phyloP scores from a whole-genome alignment of 2,329 filamentous ascomycete species.

The Fusarium begoniae region DNA sequence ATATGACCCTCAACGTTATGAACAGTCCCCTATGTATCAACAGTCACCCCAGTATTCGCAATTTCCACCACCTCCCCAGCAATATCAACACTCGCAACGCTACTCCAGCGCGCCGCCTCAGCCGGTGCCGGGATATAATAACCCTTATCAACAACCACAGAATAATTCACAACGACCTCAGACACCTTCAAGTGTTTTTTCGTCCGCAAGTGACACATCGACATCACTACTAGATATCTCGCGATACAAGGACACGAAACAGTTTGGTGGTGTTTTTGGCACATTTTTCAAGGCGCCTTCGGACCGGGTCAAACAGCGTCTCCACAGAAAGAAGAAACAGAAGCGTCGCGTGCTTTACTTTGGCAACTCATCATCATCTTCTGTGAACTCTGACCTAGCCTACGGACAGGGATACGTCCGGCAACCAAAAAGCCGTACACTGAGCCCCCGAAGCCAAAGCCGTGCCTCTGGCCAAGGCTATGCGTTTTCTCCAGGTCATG shows the following conservation, averaged over 20 bases:
- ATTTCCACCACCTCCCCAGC: slow-evolving; percentile 21
- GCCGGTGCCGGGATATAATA: slow-evolving; percentile 30
- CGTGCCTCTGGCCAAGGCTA: slow-evolving; percentile 30
- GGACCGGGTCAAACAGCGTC: slow-evolving; percentile 53
- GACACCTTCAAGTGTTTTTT: slow-evolving; percentile 49
- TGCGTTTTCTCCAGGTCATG: slow-evolving; percentile 12
- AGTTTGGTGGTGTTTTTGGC: slow-evolving; percentile 64
- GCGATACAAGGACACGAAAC: slow-evolving; percentile 56
- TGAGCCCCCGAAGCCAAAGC: slow-evolving; percentile 40
- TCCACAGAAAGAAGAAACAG: slow-evolving; percentile 53
- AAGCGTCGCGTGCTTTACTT: slow-evolving; percentile 66
- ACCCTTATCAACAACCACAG: slow-evolving; percentile 23
- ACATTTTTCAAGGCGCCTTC: slow-evolving; percentile 72
- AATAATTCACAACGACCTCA: slow-evolving; percentile 40
- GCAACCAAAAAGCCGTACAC: slow-evolving; percentile 45
- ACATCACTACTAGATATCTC: slow-evolving; percentile 75
- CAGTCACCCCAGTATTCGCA: slow-evolving; percentile 31
- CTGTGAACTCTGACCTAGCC: slow-evolving; percentile 73
- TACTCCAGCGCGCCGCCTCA: slow-evolving; percentile 31
- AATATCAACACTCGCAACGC: slow-evolving; percentile 31
- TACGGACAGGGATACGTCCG: slow-evolving; percentile 70
- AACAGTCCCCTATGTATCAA: slow-evolving; percentile 35
- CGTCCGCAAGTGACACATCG: slow-evolving; percentile 61
- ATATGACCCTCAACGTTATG: slow-evolving; percentile 32
- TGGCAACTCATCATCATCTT: slow-evolving; percentile 72